phyloP scores from a whole-genome alignment of 441 rosid species.

The Adansonia gregorii region DNA sequence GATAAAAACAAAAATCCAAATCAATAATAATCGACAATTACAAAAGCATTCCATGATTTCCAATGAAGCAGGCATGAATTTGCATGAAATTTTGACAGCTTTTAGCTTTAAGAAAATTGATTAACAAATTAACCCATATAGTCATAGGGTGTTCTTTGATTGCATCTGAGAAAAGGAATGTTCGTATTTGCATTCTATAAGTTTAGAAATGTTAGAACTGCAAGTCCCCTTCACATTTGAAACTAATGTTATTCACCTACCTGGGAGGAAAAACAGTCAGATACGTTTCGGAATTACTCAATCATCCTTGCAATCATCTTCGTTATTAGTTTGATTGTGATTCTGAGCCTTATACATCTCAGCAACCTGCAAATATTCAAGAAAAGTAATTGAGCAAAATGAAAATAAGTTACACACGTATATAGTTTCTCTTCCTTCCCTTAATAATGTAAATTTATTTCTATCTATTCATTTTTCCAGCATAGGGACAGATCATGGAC shows the following conservation, averaged over 20 bases:
- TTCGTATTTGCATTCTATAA: slow-evolving; percentile 8
- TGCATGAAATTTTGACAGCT: not conserved
- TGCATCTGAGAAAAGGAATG: not conserved
- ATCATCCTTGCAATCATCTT: slow-evolving; percentile 66
- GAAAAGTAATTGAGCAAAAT: slow-evolving; percentile 16
- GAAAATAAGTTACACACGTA: not conserved
- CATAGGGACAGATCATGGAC: not conserved
- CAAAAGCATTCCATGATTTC: not conserved
- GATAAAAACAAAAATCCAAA: not conserved
- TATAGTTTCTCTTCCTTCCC: not conserved
- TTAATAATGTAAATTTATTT: not conserved
- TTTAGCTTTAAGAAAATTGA: not conserved
- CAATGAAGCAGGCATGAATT: not conserved
- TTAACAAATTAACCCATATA: not conserved
- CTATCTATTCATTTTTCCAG: not conserved
- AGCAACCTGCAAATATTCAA: slow-evolving; percentile 62
- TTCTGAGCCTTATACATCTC: slow-evolving; percentile 82
- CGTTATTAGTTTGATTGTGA: slow-evolving; percentile 62
- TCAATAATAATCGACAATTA: not conserved
- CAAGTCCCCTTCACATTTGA: not conserved
- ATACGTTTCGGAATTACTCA: slow-evolving; percentile 36
- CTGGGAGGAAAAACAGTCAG: not conserved
- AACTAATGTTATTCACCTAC: not conserved
- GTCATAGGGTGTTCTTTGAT: not conserved
- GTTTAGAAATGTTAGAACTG: not conserved